Evolutionary conservation across 768 basidiomycete genomes (phyloP).

Genomic region (Pisolithus sp.): DNA sequence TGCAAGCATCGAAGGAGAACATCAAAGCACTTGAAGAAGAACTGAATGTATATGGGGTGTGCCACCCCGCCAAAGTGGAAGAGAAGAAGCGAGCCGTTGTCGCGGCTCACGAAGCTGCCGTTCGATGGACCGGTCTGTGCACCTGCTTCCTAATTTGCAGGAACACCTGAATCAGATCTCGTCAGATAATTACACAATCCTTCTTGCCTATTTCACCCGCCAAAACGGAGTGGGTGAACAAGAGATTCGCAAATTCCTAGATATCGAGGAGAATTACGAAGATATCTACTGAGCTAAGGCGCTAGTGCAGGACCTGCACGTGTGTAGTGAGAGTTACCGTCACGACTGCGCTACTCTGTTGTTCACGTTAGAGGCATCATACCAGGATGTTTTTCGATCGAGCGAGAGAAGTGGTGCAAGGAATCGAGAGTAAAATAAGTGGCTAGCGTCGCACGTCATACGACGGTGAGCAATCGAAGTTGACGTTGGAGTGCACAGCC

Average conservation of each 20-base stretch:
- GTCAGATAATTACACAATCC: conserved; percentile 64
- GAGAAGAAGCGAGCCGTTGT: conserved; percentile 65
- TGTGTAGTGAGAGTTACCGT: background rate
- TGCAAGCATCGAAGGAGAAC: conserved; percentile 43
- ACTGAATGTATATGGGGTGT: conserved; percentile 71
- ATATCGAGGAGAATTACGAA: conserved; percentile 69
- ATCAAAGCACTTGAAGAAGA: conserved; percentile 55
- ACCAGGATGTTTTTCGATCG: too few relatives aligned
- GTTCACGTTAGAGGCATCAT: too few relatives aligned
- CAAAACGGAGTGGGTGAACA: conserved; percentile 50
- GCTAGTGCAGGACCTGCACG: background rate
- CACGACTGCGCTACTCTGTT: too few relatives aligned
- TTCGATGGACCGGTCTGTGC: conserved; percentile 82
- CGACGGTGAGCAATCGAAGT: too few relatives aligned
- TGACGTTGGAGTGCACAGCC: too few relatives aligned
- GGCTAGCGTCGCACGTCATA: too few relatives aligned
- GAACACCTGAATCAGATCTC: background rate
- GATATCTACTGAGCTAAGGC: conserved; percentile 44
- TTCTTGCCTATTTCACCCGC: conserved; percentile 60
- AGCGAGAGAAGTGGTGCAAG: too few relatives aligned
- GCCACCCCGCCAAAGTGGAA: conserved; percentile 78
- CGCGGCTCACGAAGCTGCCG: conserved; percentile 76
- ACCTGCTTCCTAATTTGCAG: background rate
- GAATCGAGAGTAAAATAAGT: too few relatives aligned
- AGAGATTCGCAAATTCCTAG: conserved; percentile 63